phyloP scores from a whole-genome alignment of 768 basidiomycete species.

The Tricholomella constricta region DNA sequence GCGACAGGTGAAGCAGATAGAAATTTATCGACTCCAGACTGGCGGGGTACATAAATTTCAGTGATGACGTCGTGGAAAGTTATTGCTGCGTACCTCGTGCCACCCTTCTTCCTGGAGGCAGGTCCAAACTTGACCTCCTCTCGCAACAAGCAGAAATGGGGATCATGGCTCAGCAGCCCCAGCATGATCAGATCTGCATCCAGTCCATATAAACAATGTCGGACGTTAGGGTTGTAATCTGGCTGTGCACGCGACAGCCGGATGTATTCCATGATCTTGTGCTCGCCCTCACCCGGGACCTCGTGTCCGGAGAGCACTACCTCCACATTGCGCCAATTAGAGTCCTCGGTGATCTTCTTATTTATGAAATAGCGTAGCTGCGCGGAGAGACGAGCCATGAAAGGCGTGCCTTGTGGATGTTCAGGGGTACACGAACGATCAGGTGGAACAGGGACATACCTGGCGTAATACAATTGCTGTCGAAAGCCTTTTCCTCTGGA shows the following conservation, averaged over 20 bases:
- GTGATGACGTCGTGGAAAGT: background rate
- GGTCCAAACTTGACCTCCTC: slow-evolving; percentile 99
- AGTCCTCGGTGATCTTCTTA: slow-evolving; percentile 97
- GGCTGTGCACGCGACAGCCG: slow-evolving; percentile 92
- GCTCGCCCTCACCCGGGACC: slow-evolving; percentile 98
- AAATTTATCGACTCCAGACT: slow-evolving; percentile 84
- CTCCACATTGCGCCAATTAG: slow-evolving; percentile 90
- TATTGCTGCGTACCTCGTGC: slow-evolving; percentile 40
- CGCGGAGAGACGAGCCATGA: slow-evolving; percentile 91
- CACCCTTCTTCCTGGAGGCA: slow-evolving; percentile 68
- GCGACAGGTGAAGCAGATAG: slow-evolving; percentile 90
- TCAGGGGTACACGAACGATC: background rate
- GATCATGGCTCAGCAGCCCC: slow-evolving; percentile 94
- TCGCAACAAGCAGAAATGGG: slow-evolving; percentile 95
- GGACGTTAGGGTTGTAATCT: slow-evolving; percentile 93
- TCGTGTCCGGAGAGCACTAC: slow-evolving; percentile 97
- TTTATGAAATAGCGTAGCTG: slow-evolving; percentile 96
- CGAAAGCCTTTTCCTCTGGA: slow-evolving; percentile 94
- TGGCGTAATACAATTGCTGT: slow-evolving; percentile 98
- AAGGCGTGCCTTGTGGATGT: slow-evolving; percentile 71
- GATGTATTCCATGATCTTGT: slow-evolving; percentile 99
- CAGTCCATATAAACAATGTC: slow-evolving; percentile 97
- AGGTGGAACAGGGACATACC: slow-evolving; percentile 48
- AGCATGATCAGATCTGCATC: slow-evolving; percentile 99
- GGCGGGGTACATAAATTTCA: background rate